These are phyloP conservation scores for Ophiocordyceps camponoti-leonardi DNA, from an alignment of 2,329 filamentous ascomycete genomes.

Conservation along the genomic window DNA sequence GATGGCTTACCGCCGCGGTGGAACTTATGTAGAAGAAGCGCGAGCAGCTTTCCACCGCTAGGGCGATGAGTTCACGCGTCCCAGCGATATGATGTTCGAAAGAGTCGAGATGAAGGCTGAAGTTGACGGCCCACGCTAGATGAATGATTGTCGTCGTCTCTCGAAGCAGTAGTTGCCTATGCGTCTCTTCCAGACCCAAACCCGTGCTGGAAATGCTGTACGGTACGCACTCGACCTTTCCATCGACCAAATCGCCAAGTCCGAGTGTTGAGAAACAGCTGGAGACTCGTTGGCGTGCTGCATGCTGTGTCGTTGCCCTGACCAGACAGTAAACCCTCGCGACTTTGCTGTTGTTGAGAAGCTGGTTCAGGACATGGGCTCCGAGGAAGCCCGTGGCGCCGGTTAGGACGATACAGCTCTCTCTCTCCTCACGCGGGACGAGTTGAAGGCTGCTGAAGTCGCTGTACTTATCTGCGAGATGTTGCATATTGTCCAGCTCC, in stretches of 20 bases:
- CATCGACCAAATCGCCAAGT: background rate
- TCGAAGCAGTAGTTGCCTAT: background rate
- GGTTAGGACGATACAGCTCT: conserved; percentile 27
- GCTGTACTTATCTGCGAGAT: background rate
- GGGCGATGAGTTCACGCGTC: conserved; percentile 22
- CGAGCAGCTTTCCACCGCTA: conserved; percentile 11
- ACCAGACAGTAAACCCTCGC: conserved; percentile 22
- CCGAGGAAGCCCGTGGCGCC: conserved; percentile 51
- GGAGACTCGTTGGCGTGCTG: conserved; percentile 4
- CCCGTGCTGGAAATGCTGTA: background rate
- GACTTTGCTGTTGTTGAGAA: conserved; percentile 1
- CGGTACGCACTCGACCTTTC: background rate
- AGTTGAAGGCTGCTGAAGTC: background rate
- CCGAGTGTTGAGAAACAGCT: background rate
- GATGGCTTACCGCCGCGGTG: conserved; percentile 22
- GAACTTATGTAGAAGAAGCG: conserved; percentile 33
- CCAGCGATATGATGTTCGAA: conserved; percentile 32
- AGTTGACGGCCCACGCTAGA: conserved; percentile 38
- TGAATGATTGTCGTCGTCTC: conserved; percentile 21
- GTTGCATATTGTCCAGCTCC: background rate
- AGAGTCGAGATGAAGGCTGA: conserved; percentile 29
- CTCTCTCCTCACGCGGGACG: background rate
- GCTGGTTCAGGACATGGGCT: conserved; percentile 26
- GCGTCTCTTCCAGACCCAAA: background rate
- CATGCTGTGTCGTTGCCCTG: conserved; percentile 5